Percentiles rank a stretch among this genome's conserved stretches.
Conservation (phyloP, 495 filamentous ascomycete genomes). For the Aspergillus ostianus region DNA sequence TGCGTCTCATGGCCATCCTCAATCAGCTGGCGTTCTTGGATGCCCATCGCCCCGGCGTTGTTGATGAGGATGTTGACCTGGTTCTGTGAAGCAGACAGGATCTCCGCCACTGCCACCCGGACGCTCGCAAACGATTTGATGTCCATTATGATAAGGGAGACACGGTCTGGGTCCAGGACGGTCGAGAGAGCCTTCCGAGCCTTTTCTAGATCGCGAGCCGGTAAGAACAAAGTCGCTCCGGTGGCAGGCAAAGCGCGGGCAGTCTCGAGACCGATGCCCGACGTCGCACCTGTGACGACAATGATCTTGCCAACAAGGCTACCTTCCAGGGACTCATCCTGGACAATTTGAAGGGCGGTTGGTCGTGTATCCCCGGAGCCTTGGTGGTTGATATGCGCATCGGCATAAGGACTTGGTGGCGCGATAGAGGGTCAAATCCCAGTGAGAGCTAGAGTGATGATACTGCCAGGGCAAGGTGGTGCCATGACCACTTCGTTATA, state of each 20-base stretch:
- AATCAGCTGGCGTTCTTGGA: conserved; percentile 34
- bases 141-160: too few species aligned
- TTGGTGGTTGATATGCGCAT: conserved; percentile 36
- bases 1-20: conserved; percentile 48
- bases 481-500: too few species aligned
- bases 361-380: conserved; percentile 56
- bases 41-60: conserved; percentile 40
- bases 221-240: background rate
- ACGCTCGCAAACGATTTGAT: background rate
- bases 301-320: conserved; percentile 19
- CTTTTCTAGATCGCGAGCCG: conserved; percentile 1
- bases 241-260: background rate
- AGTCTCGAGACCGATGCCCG: background rate
- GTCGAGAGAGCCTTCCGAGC: background rate
- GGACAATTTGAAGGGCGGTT: conserved; percentile 53
- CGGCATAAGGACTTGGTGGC: conserved; percentile 30
- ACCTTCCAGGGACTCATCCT: conserved; percentile 45
- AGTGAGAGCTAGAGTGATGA: too few species aligned
- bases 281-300: background rate
- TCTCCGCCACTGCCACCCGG: background rate
- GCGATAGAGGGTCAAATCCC: too few species aligned
- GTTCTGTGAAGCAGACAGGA: background rate
- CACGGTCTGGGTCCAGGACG: background rate
- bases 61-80: conserved; percentile 2
- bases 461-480: too few species aligned